Base-by-base conservation (phyloP, 1,139 yeast species). In the Suhomyces coccinellae region DNA sequence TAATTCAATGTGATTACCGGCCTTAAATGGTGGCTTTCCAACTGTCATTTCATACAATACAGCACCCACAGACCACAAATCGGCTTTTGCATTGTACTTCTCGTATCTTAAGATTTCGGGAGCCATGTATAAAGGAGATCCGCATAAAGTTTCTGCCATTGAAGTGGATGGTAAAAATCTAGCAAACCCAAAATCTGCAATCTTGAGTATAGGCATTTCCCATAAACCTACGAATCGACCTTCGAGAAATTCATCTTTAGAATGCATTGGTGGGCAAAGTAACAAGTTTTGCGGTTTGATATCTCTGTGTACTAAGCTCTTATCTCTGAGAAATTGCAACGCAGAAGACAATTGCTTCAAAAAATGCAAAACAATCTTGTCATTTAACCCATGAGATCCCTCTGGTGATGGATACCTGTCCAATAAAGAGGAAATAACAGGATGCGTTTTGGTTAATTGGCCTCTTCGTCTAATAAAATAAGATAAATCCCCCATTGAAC, bases 181-280 rank as follows among this genome's bases (percentile, higher is more conserved):
- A 6, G 99, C 99, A 70, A 93, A 95, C 1, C 99, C 99, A 67
- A 93, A 93, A 68, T 93, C 99, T 14, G 99, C 99, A 49, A 93
- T 84, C 63, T 93, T 91, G 52, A 93, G 74, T 14, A 90, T 79
- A 1, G 99, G 99, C 50, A 93, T 73, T 55, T 88, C 95, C 83
- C 95, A 87, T 50, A 85, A 70, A 0, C 97, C 97, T 4, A 82
- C 83, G 65, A 73, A 87, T 6, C 84, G 77, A 11, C 66, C 69
- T 12, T 69, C 72, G 35, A 72, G 72, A 51, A 89, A 89, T 24
- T 79, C 82, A 24, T 71, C 67, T 50, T 77, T 75, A 12, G 90
- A 74, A 58, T 82, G 85, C 2, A 73, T 73, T 10, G 87, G 82
- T 1, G 97, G 95, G 44, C 90, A 84, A 49, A 93, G 71, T 48